Evolutionary conservation across 495 filamentous ascomycete species (phyloP).

Genomic region (Glutinoglossum americanum): DNA sequence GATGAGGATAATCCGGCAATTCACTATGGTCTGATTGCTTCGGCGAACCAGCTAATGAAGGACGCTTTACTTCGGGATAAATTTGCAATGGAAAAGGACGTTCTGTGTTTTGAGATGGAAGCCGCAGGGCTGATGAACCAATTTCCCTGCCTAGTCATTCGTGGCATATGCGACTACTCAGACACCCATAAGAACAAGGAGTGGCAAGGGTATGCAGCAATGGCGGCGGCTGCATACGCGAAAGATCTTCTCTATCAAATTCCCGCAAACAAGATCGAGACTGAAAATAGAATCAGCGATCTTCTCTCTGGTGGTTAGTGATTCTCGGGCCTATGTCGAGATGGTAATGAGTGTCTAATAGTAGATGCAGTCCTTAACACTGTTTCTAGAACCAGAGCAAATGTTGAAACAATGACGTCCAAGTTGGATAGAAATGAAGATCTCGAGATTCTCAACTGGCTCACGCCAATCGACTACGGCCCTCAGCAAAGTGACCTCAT

Average conservation of each 20-base stretch:
- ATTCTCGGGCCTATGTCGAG: too few species aligned
- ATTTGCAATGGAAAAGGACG: neutral
- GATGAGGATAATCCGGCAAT: slow-evolving; percentile 12
- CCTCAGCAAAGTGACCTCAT: too few species aligned
- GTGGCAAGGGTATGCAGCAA: slow-evolving; percentile 7
- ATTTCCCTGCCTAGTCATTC: slow-evolving; percentile 11
- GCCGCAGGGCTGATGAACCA: slow-evolving; percentile 5
- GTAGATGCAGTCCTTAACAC: too few species aligned
- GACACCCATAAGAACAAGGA: slow-evolving; percentile 13
- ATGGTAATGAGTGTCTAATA: too few species aligned
- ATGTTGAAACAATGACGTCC: too few species aligned
- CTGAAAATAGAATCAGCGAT: slow-evolving; percentile 1
- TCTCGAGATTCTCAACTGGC: too few species aligned
- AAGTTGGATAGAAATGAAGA: too few species aligned
- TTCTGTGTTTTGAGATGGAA: slow-evolving; percentile 2
- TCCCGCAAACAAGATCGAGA: slow-evolving; percentile 9
- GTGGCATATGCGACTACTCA: slow-evolving; percentile 15
- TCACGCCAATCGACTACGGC: too few species aligned
- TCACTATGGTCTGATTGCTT: slow-evolving; percentile 4
- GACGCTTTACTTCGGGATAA: neutral
- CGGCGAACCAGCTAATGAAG: slow-evolving; percentile 4
- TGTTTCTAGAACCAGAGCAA: too few species aligned
- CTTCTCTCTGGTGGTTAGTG: slow-evolving; percentile 4
- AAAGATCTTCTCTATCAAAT: slow-evolving; percentile 13
- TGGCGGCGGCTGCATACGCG: slow-evolving; percentile 11